Percentiles rank a stretch among this genome's conserved stretches.
Conservation (phyloP, 2,329 filamentous ascomycete genomes). For the Penicillium corylophilum region DNA sequence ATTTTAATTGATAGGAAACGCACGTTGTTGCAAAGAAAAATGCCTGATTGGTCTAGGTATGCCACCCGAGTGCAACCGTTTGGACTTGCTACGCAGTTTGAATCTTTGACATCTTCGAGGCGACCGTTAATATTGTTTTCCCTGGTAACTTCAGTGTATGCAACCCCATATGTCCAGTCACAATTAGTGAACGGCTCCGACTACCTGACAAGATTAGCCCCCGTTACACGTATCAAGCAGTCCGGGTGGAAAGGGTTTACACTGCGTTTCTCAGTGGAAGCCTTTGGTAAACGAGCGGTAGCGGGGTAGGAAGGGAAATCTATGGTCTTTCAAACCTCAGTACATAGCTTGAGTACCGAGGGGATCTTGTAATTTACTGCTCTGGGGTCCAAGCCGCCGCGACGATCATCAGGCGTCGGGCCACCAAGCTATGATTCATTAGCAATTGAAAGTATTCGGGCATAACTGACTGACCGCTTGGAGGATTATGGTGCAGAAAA, state of each 20-base stretch:
- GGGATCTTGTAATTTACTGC: not conserved
- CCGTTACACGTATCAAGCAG: not conserved
- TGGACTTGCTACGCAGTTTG: not conserved
- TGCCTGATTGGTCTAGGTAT: not conserved
- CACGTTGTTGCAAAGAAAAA: constrained; percentile 1
- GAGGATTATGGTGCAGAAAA: not conserved
- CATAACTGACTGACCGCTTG: not conserved
- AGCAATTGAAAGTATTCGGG: not conserved
- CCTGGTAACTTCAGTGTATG: not conserved
- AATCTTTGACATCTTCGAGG: not conserved
- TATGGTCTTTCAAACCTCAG: not conserved
- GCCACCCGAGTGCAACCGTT: constrained; percentile 1
- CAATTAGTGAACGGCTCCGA: not conserved
- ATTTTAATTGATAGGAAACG: not conserved
- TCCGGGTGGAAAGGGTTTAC: not conserved
- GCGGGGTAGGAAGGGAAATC: not conserved
- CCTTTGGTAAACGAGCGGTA: not conserved
- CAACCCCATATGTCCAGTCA: not conserved
- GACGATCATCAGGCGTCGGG: not conserved
- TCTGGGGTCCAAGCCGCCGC: not conserved
- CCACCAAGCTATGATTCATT: not conserved
- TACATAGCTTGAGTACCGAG: not conserved
- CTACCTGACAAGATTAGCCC: not conserved
- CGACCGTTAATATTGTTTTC: not conserved
- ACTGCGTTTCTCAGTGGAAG: not conserved